These are phyloP conservation scores for Diaporthe capsici DNA, from an alignment of 2,329 filamentous ascomycete genomes.

Conservation along the genomic window DNA sequence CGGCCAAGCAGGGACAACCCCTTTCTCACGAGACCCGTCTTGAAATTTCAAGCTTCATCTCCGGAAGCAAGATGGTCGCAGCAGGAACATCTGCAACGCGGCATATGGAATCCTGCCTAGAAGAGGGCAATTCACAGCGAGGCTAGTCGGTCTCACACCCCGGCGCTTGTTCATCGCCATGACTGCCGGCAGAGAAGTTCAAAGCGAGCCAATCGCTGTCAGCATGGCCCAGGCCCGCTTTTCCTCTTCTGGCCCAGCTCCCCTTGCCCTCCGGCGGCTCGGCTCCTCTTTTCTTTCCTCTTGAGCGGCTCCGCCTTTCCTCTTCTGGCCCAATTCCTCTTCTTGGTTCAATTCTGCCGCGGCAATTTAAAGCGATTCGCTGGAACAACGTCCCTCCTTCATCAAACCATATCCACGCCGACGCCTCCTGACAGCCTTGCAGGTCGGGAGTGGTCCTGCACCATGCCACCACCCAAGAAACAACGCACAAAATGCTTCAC, in stretches of 20 bases:
- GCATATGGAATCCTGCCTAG: not conserved
- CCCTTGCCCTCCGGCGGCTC: not conserved
- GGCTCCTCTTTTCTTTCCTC: not conserved
- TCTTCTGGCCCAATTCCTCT: not conserved
- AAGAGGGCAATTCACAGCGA: not conserved
- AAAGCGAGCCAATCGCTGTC: slow-evolving; percentile 22
- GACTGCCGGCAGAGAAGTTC: not conserved
- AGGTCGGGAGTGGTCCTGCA: not conserved
- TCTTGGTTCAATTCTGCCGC: not conserved
- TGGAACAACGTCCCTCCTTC: not conserved
- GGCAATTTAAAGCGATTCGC: slow-evolving; percentile 26
- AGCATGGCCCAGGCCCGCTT: not conserved
- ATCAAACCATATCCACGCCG: not conserved
- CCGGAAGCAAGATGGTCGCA: slow-evolving; percentile 21
- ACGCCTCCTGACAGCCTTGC: not conserved
- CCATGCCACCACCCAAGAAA: slow-evolving; percentile 66
- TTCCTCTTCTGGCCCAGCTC: slow-evolving; percentile 1
- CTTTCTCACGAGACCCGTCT: not conserved
- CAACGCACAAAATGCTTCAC: slow-evolving; percentile 42
- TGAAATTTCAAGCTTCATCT: slow-evolving; percentile 13
- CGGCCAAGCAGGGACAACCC: not conserved
- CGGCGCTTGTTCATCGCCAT: not conserved
- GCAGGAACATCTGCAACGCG: not conserved
- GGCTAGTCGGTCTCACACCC: not conserved
- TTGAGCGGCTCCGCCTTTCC: not conserved